Evolutionary conservation across 2,329 filamentous ascomycete genomes (phyloP), one percentile per base, ranked within the genome.

Genomic region (Aspergillus udagawae): DNA sequence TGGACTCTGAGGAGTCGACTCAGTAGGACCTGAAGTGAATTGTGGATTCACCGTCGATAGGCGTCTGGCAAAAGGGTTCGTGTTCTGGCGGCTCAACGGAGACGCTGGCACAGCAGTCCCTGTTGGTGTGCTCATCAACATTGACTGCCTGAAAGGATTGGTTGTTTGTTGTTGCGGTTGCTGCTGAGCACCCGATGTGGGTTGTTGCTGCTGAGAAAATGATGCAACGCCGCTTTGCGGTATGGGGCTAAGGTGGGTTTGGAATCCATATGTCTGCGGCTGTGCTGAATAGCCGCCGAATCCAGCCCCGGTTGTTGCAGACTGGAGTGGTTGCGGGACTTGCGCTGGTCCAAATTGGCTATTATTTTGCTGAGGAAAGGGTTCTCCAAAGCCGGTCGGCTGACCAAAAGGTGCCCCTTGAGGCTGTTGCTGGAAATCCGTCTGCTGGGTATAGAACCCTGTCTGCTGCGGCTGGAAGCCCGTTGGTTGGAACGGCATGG

Each of bases 81-180:
- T 96, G 29, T 88, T 87, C 68, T 90, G 87, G 32, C 86, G 84
- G 53, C 75, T 75, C 50, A 82, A 66, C 49, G 80, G 69, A 57
- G 76, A 69, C 60, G 78, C 70, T n/a, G 79, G 70, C 29, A 78
- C 73, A 60, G 78, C 70, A 58, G 79, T 73, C 53, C 82, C 82
- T 7, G 85, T 84, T 21, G 77, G 75, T 60, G 67, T 77, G 69
- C 59, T 65, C 51, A 70, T 49, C 77, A 96, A 80, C 86, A 93
- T 93, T 1, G 93, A 97, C 70, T 92, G 89, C 45, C 94, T 84
- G 83, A 99, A 99, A 0, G 94, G 94, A 70, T 99, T 99, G 7
- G 92, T 96, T 23, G 80, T 86, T 66, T 86, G 84, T 21, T 67
- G 70, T 58, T 72, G 71, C 52, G 66, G 65, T 50, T 65, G 74